Base-by-base conservation (phyloP, 176 grass and related monocot genomes). In the Phoenix dactylifera region DNA sequence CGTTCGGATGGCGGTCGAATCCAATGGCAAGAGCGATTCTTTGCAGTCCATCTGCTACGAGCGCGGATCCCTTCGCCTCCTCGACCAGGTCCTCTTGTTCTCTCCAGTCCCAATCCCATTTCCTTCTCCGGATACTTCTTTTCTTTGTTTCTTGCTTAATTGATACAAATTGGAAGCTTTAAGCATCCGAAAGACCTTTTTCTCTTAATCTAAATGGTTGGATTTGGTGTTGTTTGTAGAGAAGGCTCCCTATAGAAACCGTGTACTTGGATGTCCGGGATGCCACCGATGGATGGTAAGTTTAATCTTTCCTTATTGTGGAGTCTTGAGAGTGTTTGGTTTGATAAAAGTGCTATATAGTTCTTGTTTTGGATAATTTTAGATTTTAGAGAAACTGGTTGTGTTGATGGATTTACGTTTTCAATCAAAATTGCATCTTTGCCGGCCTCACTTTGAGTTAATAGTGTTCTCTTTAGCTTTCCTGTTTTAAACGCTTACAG, bases 281-380 rank as follows among this genome's bases (percentile, higher is more conserved):
- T 54, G 79, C 87, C 61, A 23, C 17, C 2, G 84, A 97, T 66
- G 92, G 92, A 82, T 97, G 87, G 92, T 91, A 59, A 79, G 86
- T 49, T 69, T 55, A 3, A 18, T 18, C 49, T 19, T 35, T 14
- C 20, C 16, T 17, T 54, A 35, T 63, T 44, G 1, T 10, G 35
- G 35, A 44, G 35, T 44, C 12, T 44, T 10, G 35, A 3, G 9
- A 10, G 9, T 44, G 35, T 44, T 44, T 44, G 35, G 35, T 10
- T 44, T 14, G 35, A 44, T 44, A 44, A 44, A 44, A 44, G 12
- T 44, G 35, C 12, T 1, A 12, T 12, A 0, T 14, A 12, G 9
- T 44, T 14, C 35, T 44, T 44, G 35, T 44, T 14, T 44, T 44
- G 7, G 35, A 12, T 14, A 10, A 44, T 2, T 44, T 44, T 44